Evolutionary conservation across 495 filamentous ascomycete genomes (phyloP).

Genomic region (Chaetomium tenue): DNA sequence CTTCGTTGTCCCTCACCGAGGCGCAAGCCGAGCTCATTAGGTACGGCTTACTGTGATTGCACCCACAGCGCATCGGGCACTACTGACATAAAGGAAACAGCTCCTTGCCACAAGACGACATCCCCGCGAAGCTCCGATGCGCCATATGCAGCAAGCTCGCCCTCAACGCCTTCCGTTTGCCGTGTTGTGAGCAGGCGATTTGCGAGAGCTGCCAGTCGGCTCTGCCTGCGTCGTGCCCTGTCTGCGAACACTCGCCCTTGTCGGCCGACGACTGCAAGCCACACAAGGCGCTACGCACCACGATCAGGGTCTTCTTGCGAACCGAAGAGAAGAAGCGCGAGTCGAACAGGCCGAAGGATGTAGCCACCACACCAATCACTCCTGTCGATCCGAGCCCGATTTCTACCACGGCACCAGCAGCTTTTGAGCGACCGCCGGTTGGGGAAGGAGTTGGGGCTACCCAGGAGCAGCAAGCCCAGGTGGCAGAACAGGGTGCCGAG

Average conservation of each 20-base stretch:
- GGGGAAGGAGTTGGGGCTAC: conserved; percentile 5
- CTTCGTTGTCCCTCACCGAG: conserved; percentile 30
- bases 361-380: conserved; percentile 41
- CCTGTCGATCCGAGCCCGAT: conserved; percentile 40
- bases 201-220: conserved; percentile 83
- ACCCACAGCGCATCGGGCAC: not conserved
- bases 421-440: conserved; percentile 11
- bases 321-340: conserved; percentile 84
- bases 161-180: conserved; percentile 84
- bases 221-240: conserved; percentile 77
- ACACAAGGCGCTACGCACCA: conserved; percentile 82
- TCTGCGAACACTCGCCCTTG: conserved; percentile 87
- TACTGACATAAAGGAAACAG: conserved; percentile 45
- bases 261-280: conserved; percentile 82
- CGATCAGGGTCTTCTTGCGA: conserved; percentile 81
- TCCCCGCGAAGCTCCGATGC: conserved; percentile 92
- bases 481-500: conserved; percentile 13
- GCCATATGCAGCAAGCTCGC: conserved; percentile 88
- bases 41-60: conserved; percentile 24
- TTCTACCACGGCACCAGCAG: conserved; percentile 26
- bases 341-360: conserved; percentile 53
- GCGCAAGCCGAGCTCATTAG: conserved; percentile 41
- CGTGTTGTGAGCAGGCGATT: conserved; percentile 93
- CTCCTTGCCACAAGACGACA: conserved; percentile 76
- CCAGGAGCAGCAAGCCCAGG: conserved; percentile 17